phyloP scores from a whole-genome alignment of 225 moss, liverwort and hornwort genomes.

The Pseudisothecium myosuroides region DNA sequence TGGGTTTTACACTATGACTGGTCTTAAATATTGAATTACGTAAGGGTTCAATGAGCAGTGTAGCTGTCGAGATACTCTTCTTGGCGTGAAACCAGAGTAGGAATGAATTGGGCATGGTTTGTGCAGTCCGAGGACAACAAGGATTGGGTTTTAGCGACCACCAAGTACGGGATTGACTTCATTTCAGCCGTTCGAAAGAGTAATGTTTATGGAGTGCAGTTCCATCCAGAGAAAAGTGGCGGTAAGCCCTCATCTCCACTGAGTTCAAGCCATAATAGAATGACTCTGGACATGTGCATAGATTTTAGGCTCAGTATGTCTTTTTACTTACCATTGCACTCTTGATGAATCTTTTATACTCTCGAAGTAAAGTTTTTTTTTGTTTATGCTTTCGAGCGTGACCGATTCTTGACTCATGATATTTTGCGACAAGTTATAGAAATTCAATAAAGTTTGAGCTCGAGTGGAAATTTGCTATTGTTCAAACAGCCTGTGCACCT shows the following conservation, averaged over 20 bases:
- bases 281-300: background rate
- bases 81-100: background rate
- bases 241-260: constrained; percentile 22
- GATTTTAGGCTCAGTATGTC: background rate
- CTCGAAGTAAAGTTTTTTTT: background rate
- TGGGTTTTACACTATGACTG: background rate
- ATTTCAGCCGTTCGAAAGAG: constrained; percentile 78
- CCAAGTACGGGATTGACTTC: constrained; percentile 84
- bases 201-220: constrained; percentile 88
- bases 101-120: background rate
- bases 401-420: background rate
- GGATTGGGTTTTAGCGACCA: constrained; percentile 91
- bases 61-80: background rate
- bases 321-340: background rate
- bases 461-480: background rate
- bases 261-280: background rate
- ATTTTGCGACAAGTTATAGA: background rate
- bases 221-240: constrained; percentile 98
- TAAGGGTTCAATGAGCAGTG: background rate
- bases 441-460: background rate
- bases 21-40: background rate
- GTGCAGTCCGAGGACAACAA: constrained; percentile 70
- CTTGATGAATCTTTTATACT: background rate
- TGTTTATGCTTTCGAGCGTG: background rate
- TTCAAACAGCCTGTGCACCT: background rate